Conservation (phyloP, 345 rosid species). For the Barbarea vulgaris region DNA sequence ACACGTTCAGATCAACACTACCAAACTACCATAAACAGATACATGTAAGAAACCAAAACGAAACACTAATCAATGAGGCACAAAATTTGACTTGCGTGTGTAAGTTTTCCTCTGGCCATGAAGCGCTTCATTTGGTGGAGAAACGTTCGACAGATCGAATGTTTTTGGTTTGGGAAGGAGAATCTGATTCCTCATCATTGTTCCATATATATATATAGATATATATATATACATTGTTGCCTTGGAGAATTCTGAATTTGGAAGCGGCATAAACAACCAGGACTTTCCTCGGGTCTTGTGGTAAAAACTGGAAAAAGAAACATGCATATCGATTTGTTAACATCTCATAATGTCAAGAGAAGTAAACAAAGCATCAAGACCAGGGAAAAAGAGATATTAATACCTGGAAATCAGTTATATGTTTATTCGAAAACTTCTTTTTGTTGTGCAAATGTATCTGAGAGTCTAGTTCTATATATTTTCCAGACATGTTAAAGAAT, state of each 20-base stretch:
- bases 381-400: background rate
- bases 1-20: no score
- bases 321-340: background rate
- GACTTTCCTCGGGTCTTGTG: slow-evolving; percentile 70
- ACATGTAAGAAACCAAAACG: no score
- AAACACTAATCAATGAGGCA: no score
- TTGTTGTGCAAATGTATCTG: slow-evolving; percentile 59
- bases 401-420: slow-evolving; percentile 84
- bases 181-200: slow-evolving; percentile 37
- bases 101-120: no score
- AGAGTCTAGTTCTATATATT: slow-evolving; percentile 71
- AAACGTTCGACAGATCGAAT: slow-evolving; percentile 72
- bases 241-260: slow-evolving; percentile 78
- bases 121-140: no score
- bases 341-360: slow-evolving; percentile 18
- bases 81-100: no score
- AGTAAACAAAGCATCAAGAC: background rate
- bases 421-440: slow-evolving; percentile 69
- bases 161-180: slow-evolving; percentile 46
- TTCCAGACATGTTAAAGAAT: slow-evolving; percentile 60
- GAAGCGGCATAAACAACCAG: slow-evolving; percentile 87
- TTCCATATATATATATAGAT: slow-evolving; percentile 68
- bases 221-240: slow-evolving; percentile 48
- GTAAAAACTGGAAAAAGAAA: slow-evolving; percentile 57
- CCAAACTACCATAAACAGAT: no score